A percentile compares a stretch with the other conserved stretches of the same genome.
Conservation (phyloP, 208 protist species). For the Acanthamoeba royreba region DNA sequence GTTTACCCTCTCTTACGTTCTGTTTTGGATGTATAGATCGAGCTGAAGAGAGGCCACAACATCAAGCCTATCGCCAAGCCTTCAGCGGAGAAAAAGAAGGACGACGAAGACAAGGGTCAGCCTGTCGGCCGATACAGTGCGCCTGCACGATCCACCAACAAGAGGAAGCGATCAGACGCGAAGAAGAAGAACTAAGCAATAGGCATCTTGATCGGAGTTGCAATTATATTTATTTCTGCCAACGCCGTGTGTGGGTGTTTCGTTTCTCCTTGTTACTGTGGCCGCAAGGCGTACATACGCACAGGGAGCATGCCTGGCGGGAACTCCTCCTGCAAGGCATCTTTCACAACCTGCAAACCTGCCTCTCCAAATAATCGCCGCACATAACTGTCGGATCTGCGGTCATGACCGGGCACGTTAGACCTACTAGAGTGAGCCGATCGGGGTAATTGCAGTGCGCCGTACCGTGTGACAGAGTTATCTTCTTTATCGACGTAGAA, state of each 20-base stretch:
- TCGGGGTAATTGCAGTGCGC: too few relatives aligned
- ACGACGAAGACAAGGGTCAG: background rate
- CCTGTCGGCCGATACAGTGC: background rate
- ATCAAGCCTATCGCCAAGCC: background rate
- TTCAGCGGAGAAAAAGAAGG: background rate
- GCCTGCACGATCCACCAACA: background rate
- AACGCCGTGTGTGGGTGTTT: too few relatives aligned
- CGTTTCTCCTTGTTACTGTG: too few relatives aligned
- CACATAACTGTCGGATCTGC: constrained; percentile 59
- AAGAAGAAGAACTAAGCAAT: background rate
- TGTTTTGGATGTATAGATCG: background rate
- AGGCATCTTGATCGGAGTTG: too few relatives aligned
- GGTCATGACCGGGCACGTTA: too few relatives aligned
- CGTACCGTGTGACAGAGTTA: constrained; percentile 58
- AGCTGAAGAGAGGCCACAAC: constrained; percentile 12
- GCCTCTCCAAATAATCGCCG: constrained; percentile 45
- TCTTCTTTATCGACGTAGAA: constrained; percentile 71
- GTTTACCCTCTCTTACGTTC: too few relatives aligned
- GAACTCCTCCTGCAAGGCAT: constrained; percentile 66
- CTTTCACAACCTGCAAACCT: constrained; percentile 30
- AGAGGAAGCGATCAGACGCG: background rate
- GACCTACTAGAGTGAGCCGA: too few relatives aligned
- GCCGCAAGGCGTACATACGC: constrained; percentile 58
- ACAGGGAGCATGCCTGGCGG: constrained; percentile 67
- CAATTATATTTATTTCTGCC: too few relatives aligned